phyloP scores from a whole-genome alignment of 805 yeast genomes.

The Metschnikowia arizonensis region DNA sequence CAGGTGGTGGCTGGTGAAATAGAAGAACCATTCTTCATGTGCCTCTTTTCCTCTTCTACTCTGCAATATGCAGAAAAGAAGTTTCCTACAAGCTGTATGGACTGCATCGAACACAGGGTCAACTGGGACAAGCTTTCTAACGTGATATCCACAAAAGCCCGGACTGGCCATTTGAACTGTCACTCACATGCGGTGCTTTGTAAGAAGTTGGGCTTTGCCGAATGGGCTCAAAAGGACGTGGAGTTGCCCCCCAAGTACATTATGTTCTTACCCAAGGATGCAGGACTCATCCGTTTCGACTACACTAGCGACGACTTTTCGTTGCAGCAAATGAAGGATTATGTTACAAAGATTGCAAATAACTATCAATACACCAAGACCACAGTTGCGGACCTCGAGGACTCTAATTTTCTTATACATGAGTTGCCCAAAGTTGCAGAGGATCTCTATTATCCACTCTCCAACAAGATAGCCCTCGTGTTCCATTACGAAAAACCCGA shows the following conservation, averaged over 20 bases:
- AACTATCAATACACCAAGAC: constrained; percentile 41
- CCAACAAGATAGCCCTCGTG: constrained; percentile 47
- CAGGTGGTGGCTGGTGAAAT: constrained; percentile 49
- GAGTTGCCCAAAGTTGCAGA: constrained; percentile 31
- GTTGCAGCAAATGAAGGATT: constrained; percentile 34
- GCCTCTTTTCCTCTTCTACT: constrained; percentile 61
- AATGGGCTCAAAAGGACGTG: constrained; percentile 21
- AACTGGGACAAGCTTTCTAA: constrained; percentile 58
- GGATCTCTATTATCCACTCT: constrained; percentile 34
- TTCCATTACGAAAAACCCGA: constrained; percentile 51
- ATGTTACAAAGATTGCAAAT: constrained; percentile 45
- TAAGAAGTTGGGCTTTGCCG: constrained; percentile 42
- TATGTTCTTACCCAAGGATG: constrained; percentile 49
- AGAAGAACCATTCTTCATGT: constrained; percentile 48
- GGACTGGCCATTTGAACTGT: constrained; percentile 61
- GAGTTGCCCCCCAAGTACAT: constrained; percentile 38
- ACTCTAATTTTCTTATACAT: constrained; percentile 27
- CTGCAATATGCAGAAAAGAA: constrained; percentile 36
- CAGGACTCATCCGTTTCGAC: constrained; percentile 46
- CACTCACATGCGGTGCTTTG: constrained; percentile 48
- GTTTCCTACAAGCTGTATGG: constrained; percentile 40
- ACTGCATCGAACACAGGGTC: constrained; percentile 49
- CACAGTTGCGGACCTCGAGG: constrained; percentile 27
- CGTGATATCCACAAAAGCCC: constrained; percentile 36
- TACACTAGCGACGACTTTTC: constrained; percentile 31